These are phyloP conservation scores for Mortierella sp. DNA, from an alignment of 371 early-diverging fungal species.

Conservation along the genomic window DNA sequence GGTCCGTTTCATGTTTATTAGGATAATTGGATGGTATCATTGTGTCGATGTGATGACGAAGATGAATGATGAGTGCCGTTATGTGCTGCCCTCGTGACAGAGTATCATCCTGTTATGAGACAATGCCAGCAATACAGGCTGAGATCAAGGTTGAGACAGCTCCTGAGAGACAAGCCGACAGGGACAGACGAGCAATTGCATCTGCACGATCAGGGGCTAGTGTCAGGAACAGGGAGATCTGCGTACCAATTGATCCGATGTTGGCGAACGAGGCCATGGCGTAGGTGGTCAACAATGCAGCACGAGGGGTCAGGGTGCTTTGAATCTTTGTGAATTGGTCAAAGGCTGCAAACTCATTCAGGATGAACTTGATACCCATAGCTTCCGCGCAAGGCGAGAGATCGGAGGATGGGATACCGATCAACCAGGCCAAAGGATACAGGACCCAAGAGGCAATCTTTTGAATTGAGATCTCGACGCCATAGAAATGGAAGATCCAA, in stretches of 20 bases:
- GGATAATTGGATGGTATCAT: too few species aligned
- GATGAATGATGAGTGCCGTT: too few species aligned
- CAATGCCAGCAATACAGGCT: conserved; percentile 87
- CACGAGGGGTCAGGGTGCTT: conserved; percentile 56
- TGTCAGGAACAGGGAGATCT: conserved; percentile 82
- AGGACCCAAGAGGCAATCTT: conserved; percentile 82
- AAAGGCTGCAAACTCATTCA: conserved; percentile 94
- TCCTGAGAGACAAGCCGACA: conserved; percentile 87
- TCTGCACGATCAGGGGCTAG: conserved; percentile 84
- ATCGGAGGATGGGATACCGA: conserved; percentile 79
- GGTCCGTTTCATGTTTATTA: too few species aligned
- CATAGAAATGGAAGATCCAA: conserved; percentile 81
- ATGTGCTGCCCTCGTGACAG: background rate
- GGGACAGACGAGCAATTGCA: conserved; percentile 79
- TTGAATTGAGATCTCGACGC: conserved; percentile 73
- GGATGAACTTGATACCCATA: conserved; percentile 88
- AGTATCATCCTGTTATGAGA: conserved; percentile 56
- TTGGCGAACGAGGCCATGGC: conserved; percentile 94
- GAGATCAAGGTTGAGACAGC: conserved; percentile 85
- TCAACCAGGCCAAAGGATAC: conserved; percentile 84
- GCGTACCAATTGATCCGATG: conserved; percentile 88
- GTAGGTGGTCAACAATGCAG: conserved; percentile 72
- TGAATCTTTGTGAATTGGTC: conserved; percentile 54
- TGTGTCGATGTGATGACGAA: too few species aligned
- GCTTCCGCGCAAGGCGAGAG: conserved; percentile 75